A percentile compares a stretch with the other conserved stretches of the same genome.
These are phyloP conservation scores for Backusella tarrabulga DNA, from an alignment of 192 early-diverging fungal genomes.

Conservation along the genomic window DNA sequence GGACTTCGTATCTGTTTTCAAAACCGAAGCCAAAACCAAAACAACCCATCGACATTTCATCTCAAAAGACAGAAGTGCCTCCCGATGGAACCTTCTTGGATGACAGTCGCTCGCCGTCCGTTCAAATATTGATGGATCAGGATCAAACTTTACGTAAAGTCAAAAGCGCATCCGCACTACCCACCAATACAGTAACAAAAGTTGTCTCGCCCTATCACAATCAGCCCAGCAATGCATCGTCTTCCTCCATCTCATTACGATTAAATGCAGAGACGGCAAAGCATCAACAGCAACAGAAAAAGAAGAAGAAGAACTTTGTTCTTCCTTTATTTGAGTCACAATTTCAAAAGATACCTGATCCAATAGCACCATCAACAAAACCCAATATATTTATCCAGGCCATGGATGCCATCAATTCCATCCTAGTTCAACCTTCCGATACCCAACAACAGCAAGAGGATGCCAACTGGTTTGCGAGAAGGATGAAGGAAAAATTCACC, in stretches of 20 bases:
- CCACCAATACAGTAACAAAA: neutral
- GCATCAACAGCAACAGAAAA: neutral
- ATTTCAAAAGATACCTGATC: conserved; percentile 6
- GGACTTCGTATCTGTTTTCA: neutral
- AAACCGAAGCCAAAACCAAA: neutral
- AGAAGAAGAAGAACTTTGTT: conserved; percentile 18
- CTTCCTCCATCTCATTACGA: neutral
- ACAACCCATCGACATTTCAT: neutral
- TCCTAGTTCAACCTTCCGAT: neutral
- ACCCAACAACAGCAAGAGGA: neutral
- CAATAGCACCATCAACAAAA: neutral
- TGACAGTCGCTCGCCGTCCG: neutral
- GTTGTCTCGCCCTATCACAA: neutral
- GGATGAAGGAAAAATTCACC: neutral
- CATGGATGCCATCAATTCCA: conserved; percentile 1
- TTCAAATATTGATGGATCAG: neutral
- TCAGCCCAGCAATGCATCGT: neutral
- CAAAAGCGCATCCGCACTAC: neutral
- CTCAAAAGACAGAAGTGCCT: neutral
- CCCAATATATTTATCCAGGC: conserved; percentile 1
- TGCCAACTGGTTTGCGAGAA: neutral
- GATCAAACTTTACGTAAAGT: neutral
- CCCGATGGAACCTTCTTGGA: neutral
- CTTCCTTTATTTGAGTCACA: conserved; percentile 32
- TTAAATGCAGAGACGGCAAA: neutral